Percentiles rank a stretch among this genome's conserved stretches.
phyloP scores from a whole-genome alignment of 2,329 filamentous ascomycete species.

The Beauveria sp. region DNA sequence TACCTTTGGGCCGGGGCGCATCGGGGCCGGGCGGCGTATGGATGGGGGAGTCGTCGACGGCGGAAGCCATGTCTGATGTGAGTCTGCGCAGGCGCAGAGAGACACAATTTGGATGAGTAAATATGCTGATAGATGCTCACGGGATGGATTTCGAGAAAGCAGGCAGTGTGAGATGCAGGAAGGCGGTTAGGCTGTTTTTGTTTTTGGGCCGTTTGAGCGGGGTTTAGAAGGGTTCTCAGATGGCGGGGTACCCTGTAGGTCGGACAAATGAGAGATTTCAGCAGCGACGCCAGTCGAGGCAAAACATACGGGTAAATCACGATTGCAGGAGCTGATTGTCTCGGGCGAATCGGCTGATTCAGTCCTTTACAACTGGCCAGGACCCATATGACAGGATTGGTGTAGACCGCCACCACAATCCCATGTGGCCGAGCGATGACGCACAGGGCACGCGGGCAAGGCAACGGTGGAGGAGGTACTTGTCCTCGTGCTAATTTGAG shows the following conservation, averaged over 20 bases:
- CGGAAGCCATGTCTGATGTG: slow-evolving; percentile 32
- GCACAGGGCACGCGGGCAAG: slow-evolving; percentile 8
- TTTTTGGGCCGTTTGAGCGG: slow-evolving; percentile 8
- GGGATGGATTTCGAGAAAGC: neutral
- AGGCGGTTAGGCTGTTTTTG: neutral
- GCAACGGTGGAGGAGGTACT: neutral
- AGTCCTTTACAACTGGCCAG: neutral
- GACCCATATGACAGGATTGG: slow-evolving; percentile 1
- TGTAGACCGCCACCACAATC: neutral
- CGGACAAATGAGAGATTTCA: neutral
- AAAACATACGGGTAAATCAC: neutral
- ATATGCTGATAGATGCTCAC: neutral
- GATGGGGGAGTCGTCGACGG: slow-evolving; percentile 28
- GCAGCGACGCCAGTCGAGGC: neutral
- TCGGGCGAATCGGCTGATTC: slow-evolving; percentile 7
- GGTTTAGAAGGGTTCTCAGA: neutral
- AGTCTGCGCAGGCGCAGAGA: slow-evolving; percentile 1
- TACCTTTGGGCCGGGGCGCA: slow-evolving; percentile 39
- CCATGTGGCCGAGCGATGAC: slow-evolving; percentile 7
- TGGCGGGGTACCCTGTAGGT: slow-evolving; percentile 7
- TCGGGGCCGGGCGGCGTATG: slow-evolving; percentile 35
- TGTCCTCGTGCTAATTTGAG: neutral
- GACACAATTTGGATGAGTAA: neutral
- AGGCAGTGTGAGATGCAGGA: neutral
- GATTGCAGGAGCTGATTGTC: neutral